Evolutionary conservation across 2,329 filamentous ascomycete genomes (phyloP).

Genomic region (Colletotrichum theobromicola): DNA sequence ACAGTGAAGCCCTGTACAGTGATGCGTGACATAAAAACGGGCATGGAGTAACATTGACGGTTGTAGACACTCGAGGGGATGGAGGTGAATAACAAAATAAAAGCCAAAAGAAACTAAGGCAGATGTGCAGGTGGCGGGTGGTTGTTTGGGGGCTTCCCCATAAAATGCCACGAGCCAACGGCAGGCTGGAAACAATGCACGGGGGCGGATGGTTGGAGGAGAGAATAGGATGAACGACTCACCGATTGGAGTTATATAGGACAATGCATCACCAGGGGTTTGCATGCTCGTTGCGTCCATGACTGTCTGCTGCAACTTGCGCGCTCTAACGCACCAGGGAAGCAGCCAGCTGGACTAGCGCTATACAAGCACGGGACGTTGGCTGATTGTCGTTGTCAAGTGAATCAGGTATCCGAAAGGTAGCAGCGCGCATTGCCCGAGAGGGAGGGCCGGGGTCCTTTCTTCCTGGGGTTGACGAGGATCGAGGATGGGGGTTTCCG

Average conservation of each 20-base stretch:
- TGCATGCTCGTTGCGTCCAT: constrained; percentile 48
- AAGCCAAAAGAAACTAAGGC: constrained; percentile 6
- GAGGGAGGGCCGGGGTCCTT: not conserved
- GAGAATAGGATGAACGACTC: constrained; percentile 41
- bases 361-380: constrained; percentile 6
- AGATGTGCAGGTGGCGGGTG: constrained; percentile 3
- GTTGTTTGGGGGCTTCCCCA: constrained; percentile 27
- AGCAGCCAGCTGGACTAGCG: constrained; percentile 17
- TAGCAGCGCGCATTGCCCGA: not conserved
- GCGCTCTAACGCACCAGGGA: constrained; percentile 23
- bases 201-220: constrained; percentile 53
- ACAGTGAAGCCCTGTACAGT: not conserved
- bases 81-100: not conserved
- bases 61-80: not conserved
- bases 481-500: not conserved
- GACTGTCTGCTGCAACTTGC: constrained; percentile 17
- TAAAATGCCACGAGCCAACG: constrained; percentile 50
- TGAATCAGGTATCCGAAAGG: not conserved
- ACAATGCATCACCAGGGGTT: constrained; percentile 51
- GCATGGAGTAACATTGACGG: constrained; percentile 23
- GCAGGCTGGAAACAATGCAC: constrained; percentile 47
- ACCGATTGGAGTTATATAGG: constrained; percentile 62
- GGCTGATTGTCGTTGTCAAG: constrained; percentile 3
- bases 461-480: not conserved
- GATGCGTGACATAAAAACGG: not conserved